These are phyloP conservation scores for Kingdonia uniflora DNA, from an alignment of 164 flowering plant genomes.

Conservation along the genomic window DNA sequence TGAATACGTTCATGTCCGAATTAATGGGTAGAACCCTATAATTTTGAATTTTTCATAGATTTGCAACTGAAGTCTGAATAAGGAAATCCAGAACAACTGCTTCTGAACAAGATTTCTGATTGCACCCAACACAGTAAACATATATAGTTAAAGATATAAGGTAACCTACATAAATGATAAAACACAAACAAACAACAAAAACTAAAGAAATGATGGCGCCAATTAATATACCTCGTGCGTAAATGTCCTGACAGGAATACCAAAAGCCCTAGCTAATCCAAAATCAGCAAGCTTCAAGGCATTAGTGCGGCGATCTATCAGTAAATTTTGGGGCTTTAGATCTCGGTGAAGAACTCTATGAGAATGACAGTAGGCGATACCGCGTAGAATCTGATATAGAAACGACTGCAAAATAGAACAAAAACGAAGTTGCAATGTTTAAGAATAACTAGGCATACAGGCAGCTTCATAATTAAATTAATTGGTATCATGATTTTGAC, in stretches of 20 bases:
- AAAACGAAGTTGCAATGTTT: neutral
- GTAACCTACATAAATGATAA: too few species aligned
- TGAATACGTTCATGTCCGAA: too few species aligned
- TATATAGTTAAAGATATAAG: too few species aligned
- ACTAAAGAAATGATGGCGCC: neutral
- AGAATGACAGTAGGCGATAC: constrained; percentile 90
- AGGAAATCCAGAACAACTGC: neutral
- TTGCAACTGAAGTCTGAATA: too few species aligned
- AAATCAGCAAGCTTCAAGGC: constrained; percentile 88
- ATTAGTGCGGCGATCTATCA: constrained; percentile 83
- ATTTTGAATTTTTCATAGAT: too few species aligned
- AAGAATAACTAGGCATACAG: too few species aligned
- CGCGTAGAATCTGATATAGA: constrained; percentile 89
- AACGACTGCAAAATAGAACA: constrained; percentile 42
- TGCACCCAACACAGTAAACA: too few species aligned
- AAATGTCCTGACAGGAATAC: constrained; percentile 89
- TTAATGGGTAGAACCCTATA: too few species aligned
- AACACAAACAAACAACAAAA: neutral
- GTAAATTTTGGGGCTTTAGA: constrained; percentile 84
- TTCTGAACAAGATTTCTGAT: too few species aligned
- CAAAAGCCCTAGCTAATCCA: constrained; percentile 94
- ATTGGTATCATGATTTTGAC: neutral
- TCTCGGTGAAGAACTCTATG: constrained; percentile 94
- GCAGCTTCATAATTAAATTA: too few species aligned
- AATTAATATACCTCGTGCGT: constrained; percentile 68